These are phyloP conservation scores for Globisporangium heterothallicum DNA, from an alignment of 352 stramenopile species.

Conservation along the genomic window DNA sequence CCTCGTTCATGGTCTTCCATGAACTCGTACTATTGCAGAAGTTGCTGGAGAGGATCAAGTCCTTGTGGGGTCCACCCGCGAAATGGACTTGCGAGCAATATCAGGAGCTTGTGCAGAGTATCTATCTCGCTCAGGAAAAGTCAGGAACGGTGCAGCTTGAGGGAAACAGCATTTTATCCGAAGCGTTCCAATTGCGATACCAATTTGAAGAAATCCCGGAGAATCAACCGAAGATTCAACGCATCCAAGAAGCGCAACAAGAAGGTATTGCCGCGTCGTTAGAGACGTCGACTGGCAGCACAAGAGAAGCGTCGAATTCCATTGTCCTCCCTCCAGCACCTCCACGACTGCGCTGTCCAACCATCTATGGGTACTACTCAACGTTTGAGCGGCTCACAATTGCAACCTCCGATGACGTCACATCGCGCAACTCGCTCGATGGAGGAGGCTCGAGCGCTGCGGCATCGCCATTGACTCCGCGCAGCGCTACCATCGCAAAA, in stretches of 20 bases:
- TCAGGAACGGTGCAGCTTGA: conserved; percentile 26
- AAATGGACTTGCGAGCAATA: conserved; percentile 54
- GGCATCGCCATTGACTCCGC: conserved; percentile 38
- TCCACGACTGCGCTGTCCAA: conserved; percentile 45
- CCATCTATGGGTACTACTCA: conserved; percentile 70
- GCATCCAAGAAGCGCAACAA: conserved; percentile 11
- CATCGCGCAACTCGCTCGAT: neutral
- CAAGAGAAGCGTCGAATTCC: conserved; percentile 5
- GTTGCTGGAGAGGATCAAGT: conserved; percentile 38
- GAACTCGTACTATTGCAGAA: conserved; percentile 61
- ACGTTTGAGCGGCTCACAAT: conserved; percentile 55
- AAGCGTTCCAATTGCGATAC: conserved; percentile 55
- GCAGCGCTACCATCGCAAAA: conserved; percentile 67
- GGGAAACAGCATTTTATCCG: conserved; percentile 28
- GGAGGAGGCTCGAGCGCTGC: neutral
- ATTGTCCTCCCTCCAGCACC: conserved; percentile 13
- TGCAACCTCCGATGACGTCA: conserved; percentile 1
- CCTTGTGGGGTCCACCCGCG: conserved; percentile 36
- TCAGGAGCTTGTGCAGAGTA: conserved; percentile 52
- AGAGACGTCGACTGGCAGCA: neutral
- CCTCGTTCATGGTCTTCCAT: conserved; percentile 67
- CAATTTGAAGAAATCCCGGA: conserved; percentile 61
- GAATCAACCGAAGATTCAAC: conserved; percentile 38
- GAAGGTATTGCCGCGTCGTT: neutral
- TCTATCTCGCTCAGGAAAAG: conserved; percentile 49